Evolutionary conservation across 148 eudicot genomes (phyloP).

Genomic region (Limonium bicolor): DNA sequence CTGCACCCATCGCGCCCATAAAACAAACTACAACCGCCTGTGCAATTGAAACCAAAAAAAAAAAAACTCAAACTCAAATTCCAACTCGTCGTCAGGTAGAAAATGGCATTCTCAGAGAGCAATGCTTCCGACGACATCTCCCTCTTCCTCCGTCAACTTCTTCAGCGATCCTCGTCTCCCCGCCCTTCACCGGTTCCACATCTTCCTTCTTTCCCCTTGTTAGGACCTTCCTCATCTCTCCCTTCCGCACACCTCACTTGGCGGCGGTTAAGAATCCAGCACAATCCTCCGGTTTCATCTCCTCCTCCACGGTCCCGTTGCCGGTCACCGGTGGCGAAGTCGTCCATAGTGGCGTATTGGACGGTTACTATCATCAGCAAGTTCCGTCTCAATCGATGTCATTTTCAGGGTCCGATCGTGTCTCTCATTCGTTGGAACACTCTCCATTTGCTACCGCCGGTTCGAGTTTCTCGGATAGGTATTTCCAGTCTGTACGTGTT

Average conservation of each 20-base stretch:
- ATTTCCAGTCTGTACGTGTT: too few species aligned
- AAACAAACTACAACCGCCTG: too few species aligned
- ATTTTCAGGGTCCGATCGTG: constrained; percentile 16
- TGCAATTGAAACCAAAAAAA: too few species aligned
- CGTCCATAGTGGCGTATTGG: not conserved
- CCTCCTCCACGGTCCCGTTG: constrained; percentile 5
- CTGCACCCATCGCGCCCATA: too few species aligned
- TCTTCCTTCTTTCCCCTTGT: constrained; percentile 10
- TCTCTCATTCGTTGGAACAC: constrained; percentile 5
- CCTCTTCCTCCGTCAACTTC: constrained; percentile 49
- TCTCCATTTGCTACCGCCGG: not conserved
- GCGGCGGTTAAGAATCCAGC: too few species aligned
- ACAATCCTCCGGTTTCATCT: not conserved
- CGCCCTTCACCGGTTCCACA: too few species aligned
- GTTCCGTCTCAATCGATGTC: constrained; percentile 2
- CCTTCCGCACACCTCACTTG: constrained; percentile 2
- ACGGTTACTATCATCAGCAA: constrained; percentile 2
- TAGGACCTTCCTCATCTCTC: not conserved
- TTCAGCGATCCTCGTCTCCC: constrained; percentile 37
- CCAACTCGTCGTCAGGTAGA: constrained; percentile 22
- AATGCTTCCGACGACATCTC: constrained; percentile 53
- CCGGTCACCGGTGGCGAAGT: too few species aligned
- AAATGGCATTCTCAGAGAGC: constrained; percentile 3
- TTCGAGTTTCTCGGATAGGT: not conserved
- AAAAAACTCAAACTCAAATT: too few species aligned